These are phyloP conservation scores for Ogataea paraovalis DNA, from an alignment of 805 yeast species.

Conservation along the genomic window DNA sequence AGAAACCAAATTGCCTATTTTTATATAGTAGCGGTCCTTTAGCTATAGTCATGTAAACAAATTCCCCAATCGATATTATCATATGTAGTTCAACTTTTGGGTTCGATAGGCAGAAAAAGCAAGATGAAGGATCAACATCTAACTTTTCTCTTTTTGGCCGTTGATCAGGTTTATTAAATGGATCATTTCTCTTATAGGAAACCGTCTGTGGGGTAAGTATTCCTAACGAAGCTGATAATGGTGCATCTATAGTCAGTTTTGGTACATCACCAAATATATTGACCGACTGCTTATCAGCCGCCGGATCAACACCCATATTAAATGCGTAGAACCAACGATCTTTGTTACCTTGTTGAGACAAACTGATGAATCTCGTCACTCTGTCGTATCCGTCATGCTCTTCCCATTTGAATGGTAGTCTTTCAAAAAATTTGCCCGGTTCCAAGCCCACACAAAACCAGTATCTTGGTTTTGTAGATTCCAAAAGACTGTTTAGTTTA, in stretches of 20 bases:
- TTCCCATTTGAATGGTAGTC: conserved; percentile 56
- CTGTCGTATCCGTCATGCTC: conserved; percentile 26
- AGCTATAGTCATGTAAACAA: conserved; percentile 68
- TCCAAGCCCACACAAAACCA: conserved; percentile 58
- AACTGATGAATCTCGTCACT: conserved; percentile 60
- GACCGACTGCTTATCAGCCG: conserved; percentile 18
- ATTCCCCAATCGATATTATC: conserved; percentile 69
- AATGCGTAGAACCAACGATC: conserved; percentile 79
- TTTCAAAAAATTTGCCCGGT: conserved; percentile 47
- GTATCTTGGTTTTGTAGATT: conserved; percentile 53
- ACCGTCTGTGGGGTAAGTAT: neutral
- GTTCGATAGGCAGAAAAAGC: conserved; percentile 83
- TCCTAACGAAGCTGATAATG: neutral
- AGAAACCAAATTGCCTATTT: conserved; percentile 41
- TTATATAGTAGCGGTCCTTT: conserved; percentile 78
- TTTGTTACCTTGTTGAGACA: conserved; percentile 53
- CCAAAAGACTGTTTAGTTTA: conserved; percentile 44
- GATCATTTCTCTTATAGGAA: conserved; percentile 2
- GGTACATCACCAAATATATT: conserved; percentile 16
- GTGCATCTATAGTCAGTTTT: neutral
- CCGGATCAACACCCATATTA: conserved; percentile 32
- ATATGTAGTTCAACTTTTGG: conserved; percentile 75
- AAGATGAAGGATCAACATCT: conserved; percentile 52
- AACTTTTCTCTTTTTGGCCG: conserved; percentile 27
- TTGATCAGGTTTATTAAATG: neutral